phyloP scores from a whole-genome alignment of 257 asterid genomes.

The Striga asiatica region DNA sequence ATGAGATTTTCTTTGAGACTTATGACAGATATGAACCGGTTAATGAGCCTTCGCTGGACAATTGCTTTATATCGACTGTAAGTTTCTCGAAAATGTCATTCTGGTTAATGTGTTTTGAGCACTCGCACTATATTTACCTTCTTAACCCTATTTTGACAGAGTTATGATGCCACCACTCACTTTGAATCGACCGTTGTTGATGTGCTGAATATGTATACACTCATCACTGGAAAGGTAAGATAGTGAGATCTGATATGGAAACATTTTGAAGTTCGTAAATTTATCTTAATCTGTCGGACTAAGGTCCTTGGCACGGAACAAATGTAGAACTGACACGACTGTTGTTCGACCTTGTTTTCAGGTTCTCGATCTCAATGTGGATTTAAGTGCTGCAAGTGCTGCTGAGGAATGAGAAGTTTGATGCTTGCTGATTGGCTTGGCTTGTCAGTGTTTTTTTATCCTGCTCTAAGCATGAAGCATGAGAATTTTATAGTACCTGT shows the following conservation, averaged over 20 bases:
- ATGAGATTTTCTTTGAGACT: constrained; percentile 84
- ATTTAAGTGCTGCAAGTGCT: not conserved
- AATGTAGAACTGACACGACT: not conserved
- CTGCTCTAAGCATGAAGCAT: constrained; percentile 5
- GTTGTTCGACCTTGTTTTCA: not conserved
- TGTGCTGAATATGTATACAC: constrained; percentile 53
- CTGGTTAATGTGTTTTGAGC: constrained; percentile 1
- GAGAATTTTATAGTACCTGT: constrained; percentile 6
- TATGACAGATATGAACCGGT: constrained; percentile 84
- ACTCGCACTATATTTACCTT: constrained; percentile 11
- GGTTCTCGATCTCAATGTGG: not conserved
- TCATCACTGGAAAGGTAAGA: constrained; percentile 63
- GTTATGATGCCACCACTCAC: constrained; percentile 64
- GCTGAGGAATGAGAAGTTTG: constrained; percentile 1
- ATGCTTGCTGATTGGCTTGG: constrained; percentile 4
- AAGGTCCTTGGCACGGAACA: too few relatives aligned
- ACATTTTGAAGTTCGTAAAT: too few relatives aligned
- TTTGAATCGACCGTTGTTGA: constrained; percentile 56
- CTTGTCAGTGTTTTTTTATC: constrained; percentile 10
- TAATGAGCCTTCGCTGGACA: constrained; percentile 76
- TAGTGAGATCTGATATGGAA: not conserved
- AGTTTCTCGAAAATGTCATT: constrained; percentile 24
- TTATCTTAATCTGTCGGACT: too few relatives aligned
- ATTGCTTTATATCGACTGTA: constrained; percentile 84
- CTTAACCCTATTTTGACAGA: constrained; percentile 24